Evolutionary conservation across 2,329 filamentous ascomycete species (phyloP).

Genomic region (Botryosphaeria dothidea): DNA sequence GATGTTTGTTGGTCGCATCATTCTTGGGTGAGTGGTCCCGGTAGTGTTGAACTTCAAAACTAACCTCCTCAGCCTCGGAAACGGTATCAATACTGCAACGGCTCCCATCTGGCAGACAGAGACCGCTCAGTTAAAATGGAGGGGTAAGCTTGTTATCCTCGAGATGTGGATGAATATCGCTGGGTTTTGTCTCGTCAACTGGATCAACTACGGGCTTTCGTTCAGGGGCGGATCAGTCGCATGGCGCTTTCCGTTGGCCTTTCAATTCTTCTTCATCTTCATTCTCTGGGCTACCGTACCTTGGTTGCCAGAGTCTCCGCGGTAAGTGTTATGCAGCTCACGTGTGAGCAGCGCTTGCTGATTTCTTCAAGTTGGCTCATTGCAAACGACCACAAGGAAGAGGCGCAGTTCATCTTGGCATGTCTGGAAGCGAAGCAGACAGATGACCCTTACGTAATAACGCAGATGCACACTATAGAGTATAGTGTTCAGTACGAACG

Average conservation of each 20-base stretch:
- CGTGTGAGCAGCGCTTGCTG: not conserved
- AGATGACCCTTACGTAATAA: constrained; percentile 47
- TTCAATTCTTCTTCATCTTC: constrained; percentile 54
- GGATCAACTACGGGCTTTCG: constrained; percentile 55
- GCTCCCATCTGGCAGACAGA: constrained; percentile 55
- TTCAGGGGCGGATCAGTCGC: constrained; percentile 45
- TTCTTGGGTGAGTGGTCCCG: constrained; percentile 23
- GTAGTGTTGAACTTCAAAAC: no score
- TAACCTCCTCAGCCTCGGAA: constrained; percentile 41
- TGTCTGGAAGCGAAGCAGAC: constrained; percentile 48
- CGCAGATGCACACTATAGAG: constrained; percentile 48
- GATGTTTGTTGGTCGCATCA: constrained; percentile 50
- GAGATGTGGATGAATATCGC: constrained; percentile 54
- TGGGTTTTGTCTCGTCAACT: constrained; percentile 53
- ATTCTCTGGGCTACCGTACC: constrained; percentile 48
- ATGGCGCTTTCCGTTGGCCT: constrained; percentile 50
- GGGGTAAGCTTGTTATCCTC: constrained; percentile 49
- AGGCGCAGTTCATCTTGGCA: constrained; percentile 50
- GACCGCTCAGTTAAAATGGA: constrained; percentile 43
- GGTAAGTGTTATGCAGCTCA: constrained; percentile 20
- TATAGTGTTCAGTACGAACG: constrained; percentile 52
- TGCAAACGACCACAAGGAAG: constrained; percentile 43
- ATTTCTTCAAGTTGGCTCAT: constrained; percentile 44
- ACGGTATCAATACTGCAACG: constrained; percentile 54
- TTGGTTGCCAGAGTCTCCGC: constrained; percentile 49